Evolutionary conservation across 768 basidiomycete species (phyloP).

Genomic region (Boletellus emodensis): DNA sequence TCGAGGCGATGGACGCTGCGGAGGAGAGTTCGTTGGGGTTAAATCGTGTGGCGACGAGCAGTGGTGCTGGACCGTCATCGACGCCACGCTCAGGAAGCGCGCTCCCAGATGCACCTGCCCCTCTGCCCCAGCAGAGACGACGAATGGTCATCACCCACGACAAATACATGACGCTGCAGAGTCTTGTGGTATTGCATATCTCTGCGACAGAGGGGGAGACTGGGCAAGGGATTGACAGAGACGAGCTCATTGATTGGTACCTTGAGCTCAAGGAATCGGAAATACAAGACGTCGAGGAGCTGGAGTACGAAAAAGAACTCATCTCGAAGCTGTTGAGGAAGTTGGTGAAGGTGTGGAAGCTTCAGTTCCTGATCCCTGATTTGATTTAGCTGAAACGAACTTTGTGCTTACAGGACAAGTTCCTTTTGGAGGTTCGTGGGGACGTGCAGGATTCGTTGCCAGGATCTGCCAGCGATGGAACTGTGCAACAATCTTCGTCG

Average conservation of each 20-base stretch:
- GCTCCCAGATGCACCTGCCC: slow-evolving; percentile 29
- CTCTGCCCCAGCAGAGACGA: slow-evolving; percentile 51
- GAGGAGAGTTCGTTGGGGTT: slow-evolving; percentile 45
- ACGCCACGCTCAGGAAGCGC: slow-evolving; percentile 29
- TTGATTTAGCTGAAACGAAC: neutral
- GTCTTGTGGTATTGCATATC: slow-evolving; percentile 81
- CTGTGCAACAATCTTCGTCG: slow-evolving; percentile 43
- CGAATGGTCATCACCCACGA: slow-evolving; percentile 95
- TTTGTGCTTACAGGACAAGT: slow-evolving; percentile 59
- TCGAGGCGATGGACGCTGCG: slow-evolving; percentile 49
- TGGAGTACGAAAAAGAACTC: slow-evolving; percentile 88
- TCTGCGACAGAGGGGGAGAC: slow-evolving; percentile 71
- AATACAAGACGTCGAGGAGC: slow-evolving; percentile 76
- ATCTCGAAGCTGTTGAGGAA: slow-evolving; percentile 86
- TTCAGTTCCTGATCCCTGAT: neutral
- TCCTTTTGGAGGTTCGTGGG: slow-evolving; percentile 76
- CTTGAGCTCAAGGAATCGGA: slow-evolving; percentile 85
- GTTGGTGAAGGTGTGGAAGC: slow-evolving; percentile 71
- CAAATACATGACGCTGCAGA: slow-evolving; percentile 87
- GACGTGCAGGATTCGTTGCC: slow-evolving; percentile 78
- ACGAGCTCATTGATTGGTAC: slow-evolving; percentile 96
- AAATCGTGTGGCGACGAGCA: slow-evolving; percentile 36
- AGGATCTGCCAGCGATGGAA: slow-evolving; percentile 58
- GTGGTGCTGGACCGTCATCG: slow-evolving; percentile 31
- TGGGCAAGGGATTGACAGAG: slow-evolving; percentile 75